These are phyloP conservation scores for Cicer cuneatum DNA, from an alignment of 306 rosid species.

Conservation along the genomic window DNA sequence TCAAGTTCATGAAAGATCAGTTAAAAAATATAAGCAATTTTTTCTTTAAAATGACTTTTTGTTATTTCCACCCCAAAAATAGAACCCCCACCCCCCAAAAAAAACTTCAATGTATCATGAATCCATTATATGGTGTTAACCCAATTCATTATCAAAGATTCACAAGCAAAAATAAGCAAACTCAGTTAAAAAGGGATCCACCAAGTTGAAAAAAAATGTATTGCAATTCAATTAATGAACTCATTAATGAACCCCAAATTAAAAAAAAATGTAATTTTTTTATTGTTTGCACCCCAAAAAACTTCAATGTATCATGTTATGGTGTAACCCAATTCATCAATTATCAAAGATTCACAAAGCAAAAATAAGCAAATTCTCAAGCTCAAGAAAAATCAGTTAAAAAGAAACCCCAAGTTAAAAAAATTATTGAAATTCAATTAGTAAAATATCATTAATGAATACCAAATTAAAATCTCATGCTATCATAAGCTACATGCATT, in stretches of 20 bases:
- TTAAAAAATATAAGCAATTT: too few relatives aligned
- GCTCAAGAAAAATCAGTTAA: background rate
- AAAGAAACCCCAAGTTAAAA: background rate
- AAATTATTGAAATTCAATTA: background rate
- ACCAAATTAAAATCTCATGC: slow-evolving; percentile 3
- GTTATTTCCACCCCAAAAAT: background rate
- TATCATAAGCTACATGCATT: slow-evolving; percentile 28
- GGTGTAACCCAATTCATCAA: background rate
- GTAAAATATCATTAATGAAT: slow-evolving; percentile 8
- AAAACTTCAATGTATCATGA: background rate
- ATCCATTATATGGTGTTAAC: background rate
- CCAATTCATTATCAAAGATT: slow-evolving; percentile 9
- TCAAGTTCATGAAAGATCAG: background rate
- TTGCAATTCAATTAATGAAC: background rate
- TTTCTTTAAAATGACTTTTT: background rate
- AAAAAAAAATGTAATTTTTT: too few relatives aligned
- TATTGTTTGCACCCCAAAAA: background rate
- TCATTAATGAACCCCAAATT: background rate
- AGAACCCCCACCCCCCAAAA: background rate
- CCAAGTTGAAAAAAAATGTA: background rate
- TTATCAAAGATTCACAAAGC: slow-evolving; percentile 1
- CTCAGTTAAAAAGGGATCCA: background rate
- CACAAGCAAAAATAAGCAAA: background rate
- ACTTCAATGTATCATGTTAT: background rate
- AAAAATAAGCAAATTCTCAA: slow-evolving; percentile 6